These are phyloP conservation scores for Colletotrichum sp. DNA, from an alignment of 2,329 filamentous ascomycete species.

Conservation along the genomic window DNA sequence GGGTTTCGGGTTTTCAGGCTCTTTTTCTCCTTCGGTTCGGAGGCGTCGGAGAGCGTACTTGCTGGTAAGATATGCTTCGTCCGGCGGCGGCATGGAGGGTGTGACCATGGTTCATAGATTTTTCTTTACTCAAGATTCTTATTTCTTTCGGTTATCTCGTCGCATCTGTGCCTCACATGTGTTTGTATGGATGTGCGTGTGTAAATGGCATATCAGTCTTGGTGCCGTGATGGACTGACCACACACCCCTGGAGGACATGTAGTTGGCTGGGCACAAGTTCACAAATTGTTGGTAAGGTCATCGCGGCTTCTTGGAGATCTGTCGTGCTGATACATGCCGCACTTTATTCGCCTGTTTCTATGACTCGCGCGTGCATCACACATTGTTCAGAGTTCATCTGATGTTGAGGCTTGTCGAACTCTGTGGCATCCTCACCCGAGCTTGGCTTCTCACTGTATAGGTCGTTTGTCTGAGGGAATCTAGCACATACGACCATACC, in stretches of 20 bases:
- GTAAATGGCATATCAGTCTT: background rate
- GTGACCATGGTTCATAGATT: background rate
- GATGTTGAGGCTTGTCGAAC: background rate
- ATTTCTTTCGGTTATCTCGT: background rate
- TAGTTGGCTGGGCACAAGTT: background rate
- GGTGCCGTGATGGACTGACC: background rate
- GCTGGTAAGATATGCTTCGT: constrained; percentile 15
- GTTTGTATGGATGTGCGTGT: background rate
- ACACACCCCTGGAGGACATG: background rate
- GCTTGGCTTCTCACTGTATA: background rate
- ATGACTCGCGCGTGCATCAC: background rate
- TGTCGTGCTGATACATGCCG: background rate
- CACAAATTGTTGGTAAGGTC: background rate
- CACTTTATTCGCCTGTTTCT: background rate
- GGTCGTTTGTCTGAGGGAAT: rapidly evolving
- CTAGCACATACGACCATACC: background rate
- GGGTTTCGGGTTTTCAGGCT: background rate
- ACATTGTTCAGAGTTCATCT: background rate
- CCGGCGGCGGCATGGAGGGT: background rate
- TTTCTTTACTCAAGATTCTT: background rate
- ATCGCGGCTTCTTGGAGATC: background rate
- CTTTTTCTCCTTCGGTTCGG: background rate
- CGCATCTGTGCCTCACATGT: background rate
- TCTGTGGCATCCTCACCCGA: background rate
- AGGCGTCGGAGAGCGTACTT: constrained; percentile 20